Conservation (phyloP, 2,329 filamentous ascomycete genomes). For the Onygena corvina region DNA sequence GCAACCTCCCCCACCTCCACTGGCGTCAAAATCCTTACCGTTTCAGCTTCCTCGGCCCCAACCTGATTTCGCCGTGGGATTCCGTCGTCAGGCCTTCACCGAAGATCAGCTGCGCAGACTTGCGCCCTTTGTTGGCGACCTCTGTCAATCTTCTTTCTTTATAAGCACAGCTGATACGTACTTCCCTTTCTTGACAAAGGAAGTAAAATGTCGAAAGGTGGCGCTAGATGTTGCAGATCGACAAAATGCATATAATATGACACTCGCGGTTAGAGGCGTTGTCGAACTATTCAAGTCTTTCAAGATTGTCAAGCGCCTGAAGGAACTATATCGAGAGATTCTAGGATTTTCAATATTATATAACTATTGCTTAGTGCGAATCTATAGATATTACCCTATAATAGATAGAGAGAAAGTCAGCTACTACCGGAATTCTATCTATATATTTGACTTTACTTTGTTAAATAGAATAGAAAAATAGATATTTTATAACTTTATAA, state of each 20-base stretch:
- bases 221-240: slow-evolving; percentile 21
- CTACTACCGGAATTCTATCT: slow-evolving; percentile 24
- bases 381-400: slow-evolving; percentile 19
- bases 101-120: slow-evolving; percentile 21
- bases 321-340: slow-evolving; percentile 17
- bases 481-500: slow-evolving; percentile 29
- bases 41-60: slow-evolving; percentile 21
- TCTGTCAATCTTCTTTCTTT: slow-evolving; percentile 8
- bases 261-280: slow-evolving; percentile 28
- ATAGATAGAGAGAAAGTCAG: slow-evolving; percentile 12
- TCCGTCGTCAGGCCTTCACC: slow-evolving; percentile 25
- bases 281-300: slow-evolving; percentile 33
- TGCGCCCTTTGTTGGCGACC: slow-evolving; percentile 16
- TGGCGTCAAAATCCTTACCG: background rate
- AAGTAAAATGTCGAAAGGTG: slow-evolving; percentile 19
- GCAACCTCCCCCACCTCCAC: slow-evolving; percentile 12
- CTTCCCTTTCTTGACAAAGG: slow-evolving; percentile 21
- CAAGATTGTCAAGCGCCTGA: slow-evolving; percentile 14
- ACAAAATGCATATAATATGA: slow-evolving; percentile 24
- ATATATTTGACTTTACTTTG: slow-evolving; percentile 24
- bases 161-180: slow-evolving; percentile 14
- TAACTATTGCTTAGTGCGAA: slow-evolving; percentile 17
- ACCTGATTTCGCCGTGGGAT: slow-evolving; percentile 30
- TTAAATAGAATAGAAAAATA: slow-evolving; percentile 28
- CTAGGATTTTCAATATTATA: slow-evolving; percentile 19